These are phyloP conservation scores for Haematococcus lacustris DNA, from an alignment of 139 green algal genomes.

Conservation along the genomic window DNA sequence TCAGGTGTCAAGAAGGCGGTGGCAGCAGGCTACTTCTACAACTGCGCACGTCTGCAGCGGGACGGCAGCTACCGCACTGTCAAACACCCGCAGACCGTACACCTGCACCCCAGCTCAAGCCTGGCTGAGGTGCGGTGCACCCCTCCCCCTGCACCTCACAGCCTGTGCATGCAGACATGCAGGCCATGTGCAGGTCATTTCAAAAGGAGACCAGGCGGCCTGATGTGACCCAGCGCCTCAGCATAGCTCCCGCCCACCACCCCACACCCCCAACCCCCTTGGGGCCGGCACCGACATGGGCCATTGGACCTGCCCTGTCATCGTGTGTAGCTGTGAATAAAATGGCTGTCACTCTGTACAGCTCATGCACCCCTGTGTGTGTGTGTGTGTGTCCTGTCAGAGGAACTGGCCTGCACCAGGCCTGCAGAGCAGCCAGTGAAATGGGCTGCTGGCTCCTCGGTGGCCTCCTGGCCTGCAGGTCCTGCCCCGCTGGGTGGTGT, in stretches of 20 bases:
- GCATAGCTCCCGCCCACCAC: too few species aligned
- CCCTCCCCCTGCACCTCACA: background rate
- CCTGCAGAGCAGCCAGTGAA: background rate
- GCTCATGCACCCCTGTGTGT: too few species aligned
- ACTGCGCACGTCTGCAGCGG: slow-evolving; percentile 76
- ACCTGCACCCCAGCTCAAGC: slow-evolving; percentile 85
- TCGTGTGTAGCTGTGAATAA: too few species aligned
- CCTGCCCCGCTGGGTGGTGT: slow-evolving; percentile 84
- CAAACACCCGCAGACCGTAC: slow-evolving; percentile 89
- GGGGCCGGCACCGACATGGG: too few species aligned
- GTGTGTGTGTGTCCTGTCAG: background rate
- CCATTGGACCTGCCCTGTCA: too few species aligned
- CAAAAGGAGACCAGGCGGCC: too few species aligned
- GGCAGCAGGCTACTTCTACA: slow-evolving; percentile 91
- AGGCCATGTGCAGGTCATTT: background rate
- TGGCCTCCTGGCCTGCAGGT: too few species aligned
- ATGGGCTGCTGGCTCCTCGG: too few species aligned
- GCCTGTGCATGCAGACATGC: too few species aligned
- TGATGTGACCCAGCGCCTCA: too few species aligned
- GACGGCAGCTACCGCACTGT: slow-evolving; percentile 90
- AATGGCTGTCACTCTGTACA: too few species aligned
- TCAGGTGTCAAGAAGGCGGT: slow-evolving; percentile 35
- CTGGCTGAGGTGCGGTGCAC: slow-evolving; percentile 56
- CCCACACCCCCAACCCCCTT: too few species aligned
- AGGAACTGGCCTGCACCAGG: background rate